phyloP scores from a whole-genome alignment of 2,329 filamentous ascomycete species.

The Chaetomium strumarium region DNA sequence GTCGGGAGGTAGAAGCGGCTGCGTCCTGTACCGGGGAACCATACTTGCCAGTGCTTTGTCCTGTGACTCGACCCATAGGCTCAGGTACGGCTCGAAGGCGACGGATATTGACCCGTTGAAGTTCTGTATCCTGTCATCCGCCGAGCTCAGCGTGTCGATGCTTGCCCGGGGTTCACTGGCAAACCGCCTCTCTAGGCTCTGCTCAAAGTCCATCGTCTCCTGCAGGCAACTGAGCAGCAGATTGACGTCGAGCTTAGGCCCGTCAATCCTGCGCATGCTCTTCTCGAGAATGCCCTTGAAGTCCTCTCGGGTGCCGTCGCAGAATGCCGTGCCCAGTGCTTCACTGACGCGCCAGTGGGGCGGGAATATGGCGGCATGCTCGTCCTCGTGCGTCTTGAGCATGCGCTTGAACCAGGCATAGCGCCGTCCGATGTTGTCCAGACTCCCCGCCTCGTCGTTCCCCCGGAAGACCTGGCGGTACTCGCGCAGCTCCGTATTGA shows the following conservation, averaged over 20 bases:
- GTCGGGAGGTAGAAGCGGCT: conserved; percentile 72
- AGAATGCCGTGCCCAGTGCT: conserved; percentile 83
- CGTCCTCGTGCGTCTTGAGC: conserved; percentile 91
- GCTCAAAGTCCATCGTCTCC: conserved; percentile 95
- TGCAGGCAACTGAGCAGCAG: conserved; percentile 82
- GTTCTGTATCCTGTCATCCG: conserved; percentile 66
- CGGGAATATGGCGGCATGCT: conserved; percentile 85
- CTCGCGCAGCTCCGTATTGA: conserved; percentile 92
- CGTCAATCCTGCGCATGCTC: conserved; percentile 73
- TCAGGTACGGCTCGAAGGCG: conserved; percentile 95
- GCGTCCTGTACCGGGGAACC: conserved; percentile 80
- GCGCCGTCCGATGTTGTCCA: conserved; percentile 92
- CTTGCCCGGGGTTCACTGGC: conserved; percentile 67
- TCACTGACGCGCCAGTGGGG: conserved; percentile 85
- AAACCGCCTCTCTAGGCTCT: conserved; percentile 80
- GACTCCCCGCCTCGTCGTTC: conserved; percentile 89
- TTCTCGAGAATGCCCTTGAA: conserved; percentile 88
- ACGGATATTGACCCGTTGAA: conserved; percentile 92
- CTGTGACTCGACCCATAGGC: conserved; percentile 94
- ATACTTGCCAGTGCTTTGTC: conserved; percentile 79
- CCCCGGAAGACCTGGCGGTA: conserved; percentile 94
- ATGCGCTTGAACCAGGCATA: conserved; percentile 97
- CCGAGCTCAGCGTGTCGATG: conserved; percentile 80
- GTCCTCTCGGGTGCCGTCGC: conserved; percentile 90
- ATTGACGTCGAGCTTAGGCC: conserved; percentile 81